phyloP scores from a whole-genome alignment of 1,139 yeast genomes.

The Diutina sp. region DNA sequence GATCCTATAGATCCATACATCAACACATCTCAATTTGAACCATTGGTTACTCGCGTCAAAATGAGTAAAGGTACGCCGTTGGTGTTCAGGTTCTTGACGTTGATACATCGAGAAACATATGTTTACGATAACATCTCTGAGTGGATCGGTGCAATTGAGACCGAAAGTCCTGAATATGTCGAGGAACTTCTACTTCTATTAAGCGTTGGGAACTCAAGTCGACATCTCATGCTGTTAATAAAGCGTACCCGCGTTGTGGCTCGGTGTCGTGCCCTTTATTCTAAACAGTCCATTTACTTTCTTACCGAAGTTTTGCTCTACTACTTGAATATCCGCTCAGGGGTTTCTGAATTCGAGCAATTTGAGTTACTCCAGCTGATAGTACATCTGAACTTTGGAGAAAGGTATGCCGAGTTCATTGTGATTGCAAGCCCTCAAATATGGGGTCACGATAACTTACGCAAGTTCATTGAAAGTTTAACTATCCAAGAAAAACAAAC shows the following conservation, averaged over 20 bases:
- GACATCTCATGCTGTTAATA: neutral
- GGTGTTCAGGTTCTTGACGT: neutral
- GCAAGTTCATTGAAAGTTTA: neutral
- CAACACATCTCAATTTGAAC: neutral
- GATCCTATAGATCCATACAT: neutral
- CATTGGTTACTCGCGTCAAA: neutral
- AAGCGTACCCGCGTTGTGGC: neutral
- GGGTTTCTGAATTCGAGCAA: neutral
- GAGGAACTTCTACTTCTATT: neutral
- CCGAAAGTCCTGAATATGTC: neutral
- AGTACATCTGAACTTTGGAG: neutral
- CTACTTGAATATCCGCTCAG: neutral
- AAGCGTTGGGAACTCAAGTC: neutral
- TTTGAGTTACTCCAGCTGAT: neutral
- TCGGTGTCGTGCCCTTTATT: neutral
- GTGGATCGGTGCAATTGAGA: neutral
- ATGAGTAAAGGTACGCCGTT: neutral
- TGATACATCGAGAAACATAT: neutral
- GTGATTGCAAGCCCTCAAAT: neutral
- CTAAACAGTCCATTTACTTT: neutral
- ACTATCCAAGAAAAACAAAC: neutral
- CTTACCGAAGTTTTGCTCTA: neutral
- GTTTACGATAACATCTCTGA: neutral
- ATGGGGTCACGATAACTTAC: neutral
- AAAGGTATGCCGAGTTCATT: neutral